Evolutionary conservation across 352 stramenopile species (phyloP).

Genomic region (Thalassiosira mediterranea): DNA sequence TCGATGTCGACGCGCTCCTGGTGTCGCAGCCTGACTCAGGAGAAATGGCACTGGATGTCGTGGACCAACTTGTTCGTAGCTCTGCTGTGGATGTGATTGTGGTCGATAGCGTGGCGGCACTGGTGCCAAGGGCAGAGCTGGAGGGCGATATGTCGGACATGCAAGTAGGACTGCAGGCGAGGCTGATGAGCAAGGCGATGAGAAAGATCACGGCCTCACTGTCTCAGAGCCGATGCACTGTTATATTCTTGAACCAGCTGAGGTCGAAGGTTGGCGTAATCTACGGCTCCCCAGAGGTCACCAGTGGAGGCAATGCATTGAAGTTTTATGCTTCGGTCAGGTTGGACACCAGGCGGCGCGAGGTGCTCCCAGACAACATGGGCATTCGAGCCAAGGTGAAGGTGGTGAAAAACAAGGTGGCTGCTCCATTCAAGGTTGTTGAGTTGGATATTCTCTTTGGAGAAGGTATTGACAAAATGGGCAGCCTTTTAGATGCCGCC

Average conservation of each 20-base stretch:
- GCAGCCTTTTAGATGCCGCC: conserved; percentile 85
- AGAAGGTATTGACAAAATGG: conserved; percentile 90
- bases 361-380: conserved; percentile 88
- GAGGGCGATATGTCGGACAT: conserved; percentile 90
- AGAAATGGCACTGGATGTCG: conserved; percentile 98
- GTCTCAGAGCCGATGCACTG: conserved; percentile 92
- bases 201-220: conserved; percentile 96
- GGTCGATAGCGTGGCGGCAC: conserved; percentile 95
- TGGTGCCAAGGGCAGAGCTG: conserved; percentile 94
- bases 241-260: conserved; percentile 99
- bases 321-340: conserved; percentile 92
- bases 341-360: conserved; percentile 94
- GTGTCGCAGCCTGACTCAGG: conserved; percentile 97
- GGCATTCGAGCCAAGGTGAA: conserved; percentile 98
- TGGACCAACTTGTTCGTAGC: conserved; percentile 95
- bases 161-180: conserved; percentile 96
- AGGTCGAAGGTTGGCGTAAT: conserved; percentile 96
- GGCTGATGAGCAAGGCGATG: conserved; percentile 97
- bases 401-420: conserved; percentile 99
- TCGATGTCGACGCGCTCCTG: conserved; percentile 95
- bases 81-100: conserved; percentile 97
- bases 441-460: conserved; percentile 98
- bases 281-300: conserved; percentile 97
- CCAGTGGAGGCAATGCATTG: conserved; percentile 89
- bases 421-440: conserved; percentile 93